Evolutionary conservation across 805 yeast species (phyloP).

Genomic region (Sugiyamaella qingdaonensis): DNA sequence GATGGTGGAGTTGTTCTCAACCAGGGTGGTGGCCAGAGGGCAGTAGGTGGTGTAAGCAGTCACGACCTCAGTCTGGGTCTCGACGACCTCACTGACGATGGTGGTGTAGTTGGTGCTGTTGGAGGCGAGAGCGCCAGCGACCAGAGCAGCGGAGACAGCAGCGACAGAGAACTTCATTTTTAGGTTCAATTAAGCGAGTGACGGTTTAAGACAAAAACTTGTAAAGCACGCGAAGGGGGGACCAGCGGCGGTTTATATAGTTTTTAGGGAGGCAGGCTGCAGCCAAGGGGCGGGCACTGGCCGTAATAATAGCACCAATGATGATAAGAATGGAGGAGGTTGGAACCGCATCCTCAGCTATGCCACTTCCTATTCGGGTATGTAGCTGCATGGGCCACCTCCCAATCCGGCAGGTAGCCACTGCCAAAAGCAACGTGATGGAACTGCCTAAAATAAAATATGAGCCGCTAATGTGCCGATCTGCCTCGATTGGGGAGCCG

Average conservation of each 20-base stretch:
- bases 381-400: background rate
- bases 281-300: background rate
- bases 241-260: slow-evolving; percentile 1
- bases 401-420: background rate
- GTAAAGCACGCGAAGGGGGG: slow-evolving; percentile 10
- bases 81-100: slow-evolving; percentile 35
- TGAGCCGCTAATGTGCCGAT: background rate
- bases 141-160: slow-evolving; percentile 22
- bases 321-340: slow-evolving; percentile 4
- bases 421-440: slow-evolving; percentile 1
- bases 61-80: slow-evolving; percentile 42
- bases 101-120: slow-evolving; percentile 46
- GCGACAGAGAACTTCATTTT: slow-evolving; percentile 25
- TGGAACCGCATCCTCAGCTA: background rate
- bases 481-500: background rate
- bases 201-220: slow-evolving; percentile 12
- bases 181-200: slow-evolving; percentile 18
- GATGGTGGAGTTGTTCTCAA: slow-evolving; percentile 63
- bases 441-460: background rate
- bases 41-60: slow-evolving; percentile 79
- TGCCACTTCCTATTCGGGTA: background rate
- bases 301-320: slow-evolving; percentile 3
- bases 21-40: slow-evolving; percentile 66
- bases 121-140: slow-evolving; percentile 27
- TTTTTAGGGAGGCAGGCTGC: background rate